These are phyloP conservation scores for Boletus tomentosulus DNA, from an alignment of 768 basidiomycete genomes.

Conservation along the genomic window DNA sequence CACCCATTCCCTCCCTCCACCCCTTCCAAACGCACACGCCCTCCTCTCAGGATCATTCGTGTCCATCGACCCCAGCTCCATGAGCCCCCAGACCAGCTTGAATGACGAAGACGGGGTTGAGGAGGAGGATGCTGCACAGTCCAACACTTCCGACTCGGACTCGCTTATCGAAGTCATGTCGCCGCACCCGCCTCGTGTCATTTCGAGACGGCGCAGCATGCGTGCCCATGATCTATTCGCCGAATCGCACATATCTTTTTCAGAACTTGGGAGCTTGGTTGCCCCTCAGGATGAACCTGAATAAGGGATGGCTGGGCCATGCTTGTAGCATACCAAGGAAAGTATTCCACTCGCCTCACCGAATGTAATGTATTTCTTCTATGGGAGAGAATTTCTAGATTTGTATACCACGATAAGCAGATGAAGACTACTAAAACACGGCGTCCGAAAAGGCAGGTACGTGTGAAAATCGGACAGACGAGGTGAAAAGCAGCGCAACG, in stretches of 20 bases:
- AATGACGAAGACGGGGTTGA: background rate
- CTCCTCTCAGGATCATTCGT: conserved; percentile 1
- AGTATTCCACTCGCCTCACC: background rate
- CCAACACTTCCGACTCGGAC: conserved; percentile 5
- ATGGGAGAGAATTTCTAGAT: background rate
- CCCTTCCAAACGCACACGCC: conserved; percentile 1
- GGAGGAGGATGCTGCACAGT: background rate
- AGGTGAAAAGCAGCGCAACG: too few species aligned
- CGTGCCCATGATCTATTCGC: conserved; percentile 25
- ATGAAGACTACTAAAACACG: background rate
- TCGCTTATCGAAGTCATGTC: conserved; percentile 20
- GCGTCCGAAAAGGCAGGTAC: background rate
- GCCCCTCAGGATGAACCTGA: conserved; percentile 3
- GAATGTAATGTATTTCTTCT: background rate
- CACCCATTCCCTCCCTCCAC: conserved; percentile 8
- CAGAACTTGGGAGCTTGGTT: conserved; percentile 25
- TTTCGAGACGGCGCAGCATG: conserved; percentile 15
- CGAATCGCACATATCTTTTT: conserved; percentile 23
- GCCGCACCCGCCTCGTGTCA: conserved; percentile 7
- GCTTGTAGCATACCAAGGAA: background rate
- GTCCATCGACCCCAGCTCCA: background rate
- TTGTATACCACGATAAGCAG: background rate
- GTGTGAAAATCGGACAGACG: too few species aligned
- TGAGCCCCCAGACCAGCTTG: background rate
- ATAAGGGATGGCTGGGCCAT: background rate